Conservation (phyloP, 2,329 filamentous ascomycete species). For the Colletotrichum lentis region DNA sequence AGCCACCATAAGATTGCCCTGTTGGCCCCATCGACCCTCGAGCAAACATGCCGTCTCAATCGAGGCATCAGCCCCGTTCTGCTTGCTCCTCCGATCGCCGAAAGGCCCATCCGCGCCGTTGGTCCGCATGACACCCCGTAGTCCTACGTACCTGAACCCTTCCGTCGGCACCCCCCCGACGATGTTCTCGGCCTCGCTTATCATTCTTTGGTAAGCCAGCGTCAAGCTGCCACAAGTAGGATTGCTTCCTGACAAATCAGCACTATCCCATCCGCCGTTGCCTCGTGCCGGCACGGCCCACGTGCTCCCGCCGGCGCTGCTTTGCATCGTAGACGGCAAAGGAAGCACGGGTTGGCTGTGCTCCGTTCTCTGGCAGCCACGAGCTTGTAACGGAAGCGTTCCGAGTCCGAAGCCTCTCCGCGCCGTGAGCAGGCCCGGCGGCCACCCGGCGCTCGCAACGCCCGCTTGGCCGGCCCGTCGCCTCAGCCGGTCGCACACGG, state of each 20-base stretch:
- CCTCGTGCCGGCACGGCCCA: background rate
- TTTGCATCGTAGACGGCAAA: too few relatives aligned
- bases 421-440: background rate
- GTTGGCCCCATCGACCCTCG: background rate
- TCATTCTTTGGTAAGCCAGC: constrained; percentile 1
- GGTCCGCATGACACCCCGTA: background rate
- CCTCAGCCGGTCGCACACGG: background rate
- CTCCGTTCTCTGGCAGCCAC: background rate
- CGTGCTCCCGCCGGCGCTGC: background rate
- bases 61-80: constrained; percentile 22
- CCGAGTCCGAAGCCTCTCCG: background rate
- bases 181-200: background rate
- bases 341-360: too few relatives aligned
- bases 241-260: background rate
- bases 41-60: constrained; percentile 19
- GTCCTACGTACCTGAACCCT: background rate
- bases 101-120: background rate
- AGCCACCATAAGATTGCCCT: background rate
- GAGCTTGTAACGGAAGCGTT: background rate
- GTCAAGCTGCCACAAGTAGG: background rate
- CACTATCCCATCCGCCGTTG: background rate
- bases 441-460: background rate
- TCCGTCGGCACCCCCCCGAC: constrained; percentile 4
- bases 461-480: background rate
- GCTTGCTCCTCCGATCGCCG: constrained; percentile 15